Evolutionary conservation across 2,329 filamentous ascomycete genomes (phyloP).

Genomic region (Sarocladium brachiariae): DNA sequence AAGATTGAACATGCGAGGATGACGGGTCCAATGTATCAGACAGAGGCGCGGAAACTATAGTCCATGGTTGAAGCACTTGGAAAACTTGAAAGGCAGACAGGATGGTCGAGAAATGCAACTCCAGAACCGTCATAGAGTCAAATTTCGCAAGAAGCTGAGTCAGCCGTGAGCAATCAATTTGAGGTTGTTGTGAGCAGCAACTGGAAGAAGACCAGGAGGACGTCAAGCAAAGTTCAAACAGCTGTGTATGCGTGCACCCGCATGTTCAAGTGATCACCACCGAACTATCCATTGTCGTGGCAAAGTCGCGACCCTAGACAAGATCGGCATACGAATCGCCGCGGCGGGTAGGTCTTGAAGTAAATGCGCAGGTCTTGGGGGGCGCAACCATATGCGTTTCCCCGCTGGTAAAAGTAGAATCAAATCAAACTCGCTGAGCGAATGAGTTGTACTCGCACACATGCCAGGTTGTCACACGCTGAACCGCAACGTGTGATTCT

Average conservation of each 20-base stretch:
- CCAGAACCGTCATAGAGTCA: background rate
- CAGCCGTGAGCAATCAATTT: background rate
- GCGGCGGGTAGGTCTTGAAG: background rate
- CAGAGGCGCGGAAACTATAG: background rate
- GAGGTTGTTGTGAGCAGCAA: background rate
- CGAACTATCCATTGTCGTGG: background rate
- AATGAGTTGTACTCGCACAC: background rate
- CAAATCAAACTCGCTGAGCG: background rate
- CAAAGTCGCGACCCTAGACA: background rate
- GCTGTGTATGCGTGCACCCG: background rate
- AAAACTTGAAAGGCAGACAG: background rate
- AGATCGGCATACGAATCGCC: background rate
- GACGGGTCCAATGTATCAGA: background rate
- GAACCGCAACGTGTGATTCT: background rate
- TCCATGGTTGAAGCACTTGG: background rate
- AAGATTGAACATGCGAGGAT: background rate
- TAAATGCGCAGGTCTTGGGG: background rate
- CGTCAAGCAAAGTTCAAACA: background rate
- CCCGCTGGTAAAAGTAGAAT: conserved; percentile 3
- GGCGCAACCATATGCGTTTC: conserved; percentile 8
- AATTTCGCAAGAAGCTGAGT: background rate
- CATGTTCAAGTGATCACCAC: background rate
- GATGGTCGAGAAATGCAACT: background rate
- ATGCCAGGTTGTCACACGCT: background rate
- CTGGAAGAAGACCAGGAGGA: background rate